Percentiles rank a stretch among this genome's conserved stretches.
Conservation (phyloP, 2,329 filamentous ascomycete species). For the Alternaria rosae region DNA sequence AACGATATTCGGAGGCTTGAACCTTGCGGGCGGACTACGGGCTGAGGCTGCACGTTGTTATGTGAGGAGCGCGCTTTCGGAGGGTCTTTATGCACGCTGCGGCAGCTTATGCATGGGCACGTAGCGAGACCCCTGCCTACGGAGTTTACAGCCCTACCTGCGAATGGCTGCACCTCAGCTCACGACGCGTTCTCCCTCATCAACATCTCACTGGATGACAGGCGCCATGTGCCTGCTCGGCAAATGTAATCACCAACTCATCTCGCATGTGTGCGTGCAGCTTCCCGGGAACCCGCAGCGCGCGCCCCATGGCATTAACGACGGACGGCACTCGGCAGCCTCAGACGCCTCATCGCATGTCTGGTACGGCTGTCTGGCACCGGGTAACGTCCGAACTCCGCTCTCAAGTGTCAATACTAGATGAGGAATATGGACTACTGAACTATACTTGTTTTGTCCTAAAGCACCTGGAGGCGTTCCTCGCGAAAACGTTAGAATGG, state of each 20-base stretch:
- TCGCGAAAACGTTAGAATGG: slow-evolving; percentile 11
- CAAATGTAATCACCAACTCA: slow-evolving; percentile 11
- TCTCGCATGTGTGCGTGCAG: slow-evolving; percentile 17
- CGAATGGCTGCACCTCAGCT: slow-evolving; percentile 17
- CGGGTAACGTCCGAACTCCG: slow-evolving; percentile 13
- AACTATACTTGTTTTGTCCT: slow-evolving; percentile 17
- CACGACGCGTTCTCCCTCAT: slow-evolving; percentile 20
- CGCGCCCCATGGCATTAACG: background rate
- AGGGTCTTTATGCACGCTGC: slow-evolving; percentile 20
- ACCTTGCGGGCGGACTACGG: slow-evolving; percentile 1
- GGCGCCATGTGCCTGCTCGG: slow-evolving; percentile 11
- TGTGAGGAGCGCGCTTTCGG: slow-evolving; percentile 11
- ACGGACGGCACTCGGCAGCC: background rate
- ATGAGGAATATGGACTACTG: slow-evolving; percentile 19
- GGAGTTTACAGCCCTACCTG: slow-evolving; percentile 19
- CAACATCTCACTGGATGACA: slow-evolving; percentile 21
- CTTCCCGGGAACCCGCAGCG: slow-evolving; percentile 1
- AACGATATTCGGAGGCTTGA: background rate
- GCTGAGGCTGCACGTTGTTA: slow-evolving; percentile 4
- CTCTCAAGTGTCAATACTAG: slow-evolving; percentile 26
- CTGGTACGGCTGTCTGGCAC: slow-evolving; percentile 10
- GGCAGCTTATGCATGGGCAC: slow-evolving; percentile 16
- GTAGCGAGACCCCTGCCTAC: slow-evolving; percentile 6
- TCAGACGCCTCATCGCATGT: background rate
- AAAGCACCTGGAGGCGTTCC: slow-evolving; percentile 18